Percentiles rank a stretch among this genome's conserved stretches.
phyloP scores from a whole-genome alignment of 305 asterid species.

The Fraxinus floribunda region DNA sequence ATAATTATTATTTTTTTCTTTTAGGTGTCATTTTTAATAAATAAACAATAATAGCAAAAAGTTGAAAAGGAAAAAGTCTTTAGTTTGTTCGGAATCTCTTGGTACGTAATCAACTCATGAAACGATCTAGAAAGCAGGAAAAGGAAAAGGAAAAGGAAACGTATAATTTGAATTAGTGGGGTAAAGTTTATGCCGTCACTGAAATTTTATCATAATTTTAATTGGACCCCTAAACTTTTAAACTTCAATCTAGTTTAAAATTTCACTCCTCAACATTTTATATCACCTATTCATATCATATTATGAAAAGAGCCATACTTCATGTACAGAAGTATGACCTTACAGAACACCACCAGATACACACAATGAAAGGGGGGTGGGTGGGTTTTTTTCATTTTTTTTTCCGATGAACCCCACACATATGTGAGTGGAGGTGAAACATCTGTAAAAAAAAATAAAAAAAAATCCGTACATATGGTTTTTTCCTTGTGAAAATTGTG shows the following conservation, averaged over 20 bases:
- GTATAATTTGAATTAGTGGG: neutral
- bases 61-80: neutral
- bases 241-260: neutral
- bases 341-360: no score
- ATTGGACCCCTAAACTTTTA: neutral
- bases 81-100: neutral
- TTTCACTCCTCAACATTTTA: neutral
- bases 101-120: neutral
- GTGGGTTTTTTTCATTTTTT: no score
- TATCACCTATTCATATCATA: neutral
- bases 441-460: no score
- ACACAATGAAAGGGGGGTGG: no score
- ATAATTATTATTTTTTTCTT: no score
- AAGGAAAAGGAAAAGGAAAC: no score
- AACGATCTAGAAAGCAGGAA: neutral
- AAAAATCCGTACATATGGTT: no score
- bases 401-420: no score
- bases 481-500: neutral
- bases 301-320: no score
- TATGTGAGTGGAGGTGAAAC: no score
- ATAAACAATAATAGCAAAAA: neutral
- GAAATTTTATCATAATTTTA: neutral
- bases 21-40: no score
- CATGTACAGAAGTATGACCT: no score
- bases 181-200: neutral